phyloP scores from a whole-genome alignment of 208 protist species.

The Phytomonas francai region DNA sequence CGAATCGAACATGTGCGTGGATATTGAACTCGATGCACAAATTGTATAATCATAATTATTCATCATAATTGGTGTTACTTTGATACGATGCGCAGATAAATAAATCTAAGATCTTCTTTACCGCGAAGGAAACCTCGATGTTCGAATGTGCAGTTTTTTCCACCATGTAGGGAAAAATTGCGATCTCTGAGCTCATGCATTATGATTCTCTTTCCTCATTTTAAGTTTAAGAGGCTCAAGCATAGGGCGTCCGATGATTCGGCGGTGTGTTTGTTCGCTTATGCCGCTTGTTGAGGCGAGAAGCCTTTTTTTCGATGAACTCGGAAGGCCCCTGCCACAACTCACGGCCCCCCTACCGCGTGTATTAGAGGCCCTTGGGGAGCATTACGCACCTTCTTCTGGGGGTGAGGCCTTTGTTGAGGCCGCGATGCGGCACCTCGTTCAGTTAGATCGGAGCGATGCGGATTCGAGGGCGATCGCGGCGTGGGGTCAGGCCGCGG shows the following conservation, averaged over 20 bases:
- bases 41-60: neutral
- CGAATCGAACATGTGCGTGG: neutral
- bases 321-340: neutral
- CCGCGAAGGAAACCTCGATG: neutral
- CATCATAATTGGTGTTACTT: neutral
- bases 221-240: neutral
- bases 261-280: neutral
- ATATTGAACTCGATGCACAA: neutral
- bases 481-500: neutral
- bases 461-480: constrained; percentile 46
- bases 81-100: neutral
- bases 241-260: neutral
- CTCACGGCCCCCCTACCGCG: constrained; percentile 15
- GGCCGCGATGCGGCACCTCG: constrained; percentile 30
- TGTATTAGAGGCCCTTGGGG: constrained; percentile 22
- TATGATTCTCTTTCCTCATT: neutral
- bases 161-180: neutral
- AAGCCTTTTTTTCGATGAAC: constrained; percentile 27
- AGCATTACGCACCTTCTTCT: constrained; percentile 18
- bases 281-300: constrained; percentile 38
- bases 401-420: constrained; percentile 25
- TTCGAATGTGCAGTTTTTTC: neutral
- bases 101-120: neutral
- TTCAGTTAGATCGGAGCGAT: constrained; percentile 52
- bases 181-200: neutral